phyloP scores from a whole-genome alignment of 2,329 filamentous ascomycete species.

The Thelonectria blattea region DNA sequence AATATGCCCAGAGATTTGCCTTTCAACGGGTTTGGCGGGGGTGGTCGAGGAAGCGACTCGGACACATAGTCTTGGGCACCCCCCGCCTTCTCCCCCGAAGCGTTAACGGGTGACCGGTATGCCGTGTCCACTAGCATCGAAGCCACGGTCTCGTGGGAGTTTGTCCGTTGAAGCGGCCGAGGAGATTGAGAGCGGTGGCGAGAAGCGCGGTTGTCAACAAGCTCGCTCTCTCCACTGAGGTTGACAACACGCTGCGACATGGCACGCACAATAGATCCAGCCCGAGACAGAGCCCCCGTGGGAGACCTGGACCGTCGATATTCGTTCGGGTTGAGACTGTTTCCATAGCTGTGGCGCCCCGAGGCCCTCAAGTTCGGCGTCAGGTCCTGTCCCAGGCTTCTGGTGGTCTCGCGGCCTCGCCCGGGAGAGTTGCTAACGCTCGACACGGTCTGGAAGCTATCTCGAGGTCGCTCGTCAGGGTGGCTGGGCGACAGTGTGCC shows the following conservation, averaged over 20 bases:
- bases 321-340: conserved; percentile 58
- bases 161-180: conserved; percentile 48
- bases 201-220: conserved; percentile 74
- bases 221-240: conserved; percentile 88
- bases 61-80: conserved; percentile 29
- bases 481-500: conserved; percentile 52
- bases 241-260: conserved; percentile 99
- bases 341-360: conserved; percentile 63
- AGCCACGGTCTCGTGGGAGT: conserved; percentile 32
- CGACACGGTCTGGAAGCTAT: conserved; percentile 64
- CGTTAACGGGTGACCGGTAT: conserved; percentile 57
- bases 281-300: conserved; percentile 70
- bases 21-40: conserved; percentile 73
- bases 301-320: conserved; percentile 65
- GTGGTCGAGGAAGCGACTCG: conserved; percentile 27
- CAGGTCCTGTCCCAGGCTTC: conserved; percentile 56
- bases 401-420: conserved; percentile 59
- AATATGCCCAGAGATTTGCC: conserved; percentile 89
- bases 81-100: conserved; percentile 53
- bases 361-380: conserved; percentile 63
- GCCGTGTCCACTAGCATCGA: conserved; percentile 55
- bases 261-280: conserved; percentile 76
- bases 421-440: conserved; percentile 63
- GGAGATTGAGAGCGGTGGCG: conserved; percentile 65
- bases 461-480: conserved; percentile 50